A percentile compares a stretch with the other conserved stretches of the same genome.
These are phyloP conservation scores for Colletotrichum sp. DNA, from an alignment of 2,329 filamentous ascomycete genomes.

Conservation along the genomic window DNA sequence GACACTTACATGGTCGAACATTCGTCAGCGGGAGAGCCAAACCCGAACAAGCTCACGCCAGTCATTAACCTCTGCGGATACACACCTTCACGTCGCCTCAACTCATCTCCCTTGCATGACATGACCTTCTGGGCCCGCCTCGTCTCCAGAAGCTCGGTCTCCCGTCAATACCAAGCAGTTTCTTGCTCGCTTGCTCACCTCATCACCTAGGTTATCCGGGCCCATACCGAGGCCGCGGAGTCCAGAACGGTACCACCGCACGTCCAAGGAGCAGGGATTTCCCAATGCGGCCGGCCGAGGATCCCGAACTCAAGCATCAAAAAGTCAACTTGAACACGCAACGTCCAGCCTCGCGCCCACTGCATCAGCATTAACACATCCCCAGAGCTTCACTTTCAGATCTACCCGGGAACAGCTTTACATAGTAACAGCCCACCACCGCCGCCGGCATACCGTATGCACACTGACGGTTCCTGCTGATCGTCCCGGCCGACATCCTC, in stretches of 20 bases:
- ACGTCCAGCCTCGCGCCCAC: neutral
- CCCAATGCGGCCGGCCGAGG: constrained; percentile 3
- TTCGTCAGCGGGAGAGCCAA: constrained; percentile 9
- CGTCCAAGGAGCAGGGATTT: neutral
- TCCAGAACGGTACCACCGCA: neutral
- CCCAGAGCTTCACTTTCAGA: neutral
- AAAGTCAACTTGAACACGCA: neutral
- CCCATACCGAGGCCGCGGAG: neutral
- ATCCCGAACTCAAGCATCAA: constrained; percentile 3
- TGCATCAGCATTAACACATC: neutral
- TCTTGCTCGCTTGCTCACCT: neutral
- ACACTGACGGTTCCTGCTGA: neutral
- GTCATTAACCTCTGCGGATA: neutral
- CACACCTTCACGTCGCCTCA: neutral
- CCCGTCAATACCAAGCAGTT: neutral
- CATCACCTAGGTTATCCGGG: neutral
- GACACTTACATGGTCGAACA: neutral
- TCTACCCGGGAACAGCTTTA: neutral
- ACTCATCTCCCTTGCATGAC: neutral
- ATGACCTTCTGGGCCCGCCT: neutral
- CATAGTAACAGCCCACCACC: neutral
- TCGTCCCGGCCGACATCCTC: neutral
- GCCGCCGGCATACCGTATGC: neutral
- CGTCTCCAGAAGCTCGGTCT: neutral
- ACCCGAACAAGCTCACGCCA: constrained; percentile 1